Evolutionary conservation across 768 basidiomycete species (phyloP).

Genomic region (Tephrocybe sp.): DNA sequence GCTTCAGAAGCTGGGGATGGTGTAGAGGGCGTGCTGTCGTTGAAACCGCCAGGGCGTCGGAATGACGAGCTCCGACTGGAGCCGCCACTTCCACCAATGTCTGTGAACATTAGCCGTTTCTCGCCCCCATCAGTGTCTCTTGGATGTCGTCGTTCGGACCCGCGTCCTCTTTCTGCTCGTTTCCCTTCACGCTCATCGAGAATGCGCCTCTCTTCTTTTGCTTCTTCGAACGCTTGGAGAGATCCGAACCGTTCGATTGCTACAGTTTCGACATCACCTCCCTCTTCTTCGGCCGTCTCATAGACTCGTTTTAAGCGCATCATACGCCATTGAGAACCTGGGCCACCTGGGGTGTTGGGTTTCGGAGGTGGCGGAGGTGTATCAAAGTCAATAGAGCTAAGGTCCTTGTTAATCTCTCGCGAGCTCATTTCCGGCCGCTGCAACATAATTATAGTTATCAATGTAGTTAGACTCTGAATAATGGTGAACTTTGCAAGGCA

Average conservation of each 20-base stretch:
- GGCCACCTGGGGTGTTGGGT: slow-evolving; percentile 74
- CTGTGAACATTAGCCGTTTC: slow-evolving; percentile 68
- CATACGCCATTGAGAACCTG: slow-evolving; percentile 97
- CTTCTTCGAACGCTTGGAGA: slow-evolving; percentile 84
- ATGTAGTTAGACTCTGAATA: not conserved
- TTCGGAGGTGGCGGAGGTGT: slow-evolving; percentile 43
- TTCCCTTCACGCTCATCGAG: slow-evolving; percentile 80
- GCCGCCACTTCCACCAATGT: slow-evolving; percentile 56
- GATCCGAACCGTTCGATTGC: slow-evolving; percentile 88
- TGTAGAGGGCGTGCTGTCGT: slow-evolving; percentile 56
- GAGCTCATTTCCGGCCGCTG: slow-evolving; percentile 64
- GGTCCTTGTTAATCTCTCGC: slow-evolving; percentile 61
- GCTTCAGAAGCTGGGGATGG: slow-evolving; percentile 51
- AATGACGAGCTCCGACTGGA: slow-evolving; percentile 89
- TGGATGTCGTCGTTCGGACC: slow-evolving; percentile 27
- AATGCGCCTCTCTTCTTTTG: slow-evolving; percentile 80
- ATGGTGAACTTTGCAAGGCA: slow-evolving; percentile 11
- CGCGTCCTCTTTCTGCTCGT: slow-evolving; percentile 37
- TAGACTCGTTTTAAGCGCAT: slow-evolving; percentile 90
- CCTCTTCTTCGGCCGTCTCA: slow-evolving; percentile 88
- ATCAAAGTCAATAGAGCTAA: slow-evolving; percentile 46
- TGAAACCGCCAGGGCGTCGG: slow-evolving; percentile 71
- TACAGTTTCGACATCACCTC: slow-evolving; percentile 67
- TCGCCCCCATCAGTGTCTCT: slow-evolving; percentile 44
- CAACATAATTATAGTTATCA: too few species aligned